Conservation (phyloP, 2,329 filamentous ascomycete species). For the Aspergillus proliferans region DNA sequence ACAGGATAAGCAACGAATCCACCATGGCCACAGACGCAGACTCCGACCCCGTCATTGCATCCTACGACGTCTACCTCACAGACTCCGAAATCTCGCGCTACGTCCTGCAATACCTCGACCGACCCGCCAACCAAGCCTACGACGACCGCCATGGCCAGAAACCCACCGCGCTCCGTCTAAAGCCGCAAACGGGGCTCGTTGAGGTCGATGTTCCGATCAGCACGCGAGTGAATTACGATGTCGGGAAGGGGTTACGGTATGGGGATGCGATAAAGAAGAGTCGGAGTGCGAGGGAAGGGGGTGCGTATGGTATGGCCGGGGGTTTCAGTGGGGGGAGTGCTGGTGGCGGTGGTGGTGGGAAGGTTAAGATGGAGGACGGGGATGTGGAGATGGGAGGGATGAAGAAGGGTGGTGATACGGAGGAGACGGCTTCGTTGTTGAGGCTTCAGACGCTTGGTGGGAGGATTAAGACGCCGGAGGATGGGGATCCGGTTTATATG, state of each 20-base stretch:
- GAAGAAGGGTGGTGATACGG: conserved; percentile 14
- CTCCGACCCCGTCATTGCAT: conserved; percentile 61
- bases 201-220: conserved; percentile 87
- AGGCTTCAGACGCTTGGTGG: conserved; percentile 80
- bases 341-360: conserved; percentile 23
- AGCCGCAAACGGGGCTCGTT: conserved; percentile 72
- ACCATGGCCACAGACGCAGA: not conserved
- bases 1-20: too few species aligned
- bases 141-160: conserved; percentile 49
- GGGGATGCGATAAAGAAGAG: conserved; percentile 65
- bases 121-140: conserved; percentile 58
- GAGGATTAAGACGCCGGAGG: conserved; percentile 62
- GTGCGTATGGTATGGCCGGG: conserved; percentile 64
- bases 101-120: conserved; percentile 77
- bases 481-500: conserved; percentile 74
- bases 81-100: conserved; percentile 65
- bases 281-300: conserved; percentile 51
- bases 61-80: conserved; percentile 83
- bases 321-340: conserved; percentile 61
- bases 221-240: conserved; percentile 69
- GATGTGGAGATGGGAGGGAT: conserved; percentile 30
- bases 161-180: conserved; percentile 72
- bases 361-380: conserved; percentile 16
- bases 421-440: conserved; percentile 50
- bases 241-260: conserved; percentile 73